Percentiles rank a stretch among this genome's conserved stretches.
These are phyloP conservation scores for Microcos paniculata DNA, from an alignment of 345 rosid genomes.

Conservation along the genomic window DNA sequence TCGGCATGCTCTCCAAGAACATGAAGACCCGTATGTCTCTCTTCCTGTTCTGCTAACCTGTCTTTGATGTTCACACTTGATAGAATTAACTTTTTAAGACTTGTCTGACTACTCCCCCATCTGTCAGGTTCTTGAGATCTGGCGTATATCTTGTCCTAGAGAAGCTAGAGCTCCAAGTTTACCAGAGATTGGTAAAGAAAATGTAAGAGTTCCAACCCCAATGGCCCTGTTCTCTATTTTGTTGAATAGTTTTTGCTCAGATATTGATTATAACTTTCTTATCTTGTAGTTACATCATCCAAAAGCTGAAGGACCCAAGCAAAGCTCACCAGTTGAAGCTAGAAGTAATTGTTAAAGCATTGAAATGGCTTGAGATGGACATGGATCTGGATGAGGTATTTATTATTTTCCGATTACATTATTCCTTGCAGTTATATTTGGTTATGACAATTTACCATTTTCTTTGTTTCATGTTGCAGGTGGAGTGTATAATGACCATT, in stretches of 20 bases:
- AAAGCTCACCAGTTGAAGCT: constrained; percentile 96
- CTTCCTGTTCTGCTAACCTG: constrained; percentile 6
- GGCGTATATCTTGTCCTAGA: constrained; percentile 96
- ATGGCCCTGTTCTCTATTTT: not conserved
- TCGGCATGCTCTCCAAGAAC: constrained; percentile 79
- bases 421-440: not conserved
- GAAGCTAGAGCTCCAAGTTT: constrained; percentile 97
- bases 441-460: constrained; percentile 13
- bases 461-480: constrained; percentile 40
- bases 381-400: constrained; percentile 93
- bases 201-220: constrained; percentile 47
- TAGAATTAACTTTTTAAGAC: not conserved
- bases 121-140: constrained; percentile 75
- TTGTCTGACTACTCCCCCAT: not conserved
- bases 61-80: no score
- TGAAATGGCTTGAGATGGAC: constrained; percentile 90
- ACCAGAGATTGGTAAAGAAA: constrained; percentile 89
- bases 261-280: not conserved
- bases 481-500: constrained; percentile 89
- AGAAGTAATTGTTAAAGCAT: constrained; percentile 82
- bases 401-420: not conserved
- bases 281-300: constrained; percentile 67
- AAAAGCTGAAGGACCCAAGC: constrained; percentile 77
- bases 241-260: not conserved
- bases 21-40: constrained; percentile 69